Base-by-base conservation (phyloP, 2,329 filamentous ascomycete species). In the Samsoniella hepiali region DNA sequence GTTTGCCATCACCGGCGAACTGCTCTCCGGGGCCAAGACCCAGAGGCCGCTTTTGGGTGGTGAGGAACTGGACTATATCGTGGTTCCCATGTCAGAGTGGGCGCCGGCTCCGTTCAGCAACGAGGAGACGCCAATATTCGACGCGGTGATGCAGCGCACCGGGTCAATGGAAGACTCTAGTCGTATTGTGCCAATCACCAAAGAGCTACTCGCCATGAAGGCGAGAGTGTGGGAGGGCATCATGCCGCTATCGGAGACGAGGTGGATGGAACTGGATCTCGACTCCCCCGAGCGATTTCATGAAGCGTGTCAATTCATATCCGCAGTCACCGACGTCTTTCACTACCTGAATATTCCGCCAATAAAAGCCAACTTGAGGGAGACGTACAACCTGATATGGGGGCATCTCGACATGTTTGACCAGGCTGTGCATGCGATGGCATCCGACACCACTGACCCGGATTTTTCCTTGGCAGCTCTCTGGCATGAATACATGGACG, bases 171-270 rank as follows among this genome's bases (percentile, higher is more conserved):
- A 72, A 32, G 71, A 71, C 15, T 40, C 44, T 0, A 27, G 27
- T 0, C 57, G 69, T 1, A 50, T 72, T 3, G 62, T 65, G 29
- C 22, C 56, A 0, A 68, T 73, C 3, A 65, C 68, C 1, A 73
- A 72, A 7, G 68, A 71, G 36, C 69, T 73, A 2, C 69, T 71
- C 3, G 64, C 69, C 1, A 72, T 73, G 67, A 74, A 73, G n/a
- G 68, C 68, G 10, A 63, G 71, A 7, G 27, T 73, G 0, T 73
- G 71, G 72, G 70, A 71, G 11, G 71, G 72, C 3, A 44, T 73
- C 1, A 56, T 67, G 5, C 72, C 72, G 2, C 53, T 73, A 17
- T 71, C 72, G 0, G 69, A 72, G 29, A 65, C 69, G 13, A 65
- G 68, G 29, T 73, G 71, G 72, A 53, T 65, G 1, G 68, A 73